These are phyloP conservation scores for Ceriops decandra DNA, from an alignment of 345 rosid species.

Conservation along the genomic window DNA sequence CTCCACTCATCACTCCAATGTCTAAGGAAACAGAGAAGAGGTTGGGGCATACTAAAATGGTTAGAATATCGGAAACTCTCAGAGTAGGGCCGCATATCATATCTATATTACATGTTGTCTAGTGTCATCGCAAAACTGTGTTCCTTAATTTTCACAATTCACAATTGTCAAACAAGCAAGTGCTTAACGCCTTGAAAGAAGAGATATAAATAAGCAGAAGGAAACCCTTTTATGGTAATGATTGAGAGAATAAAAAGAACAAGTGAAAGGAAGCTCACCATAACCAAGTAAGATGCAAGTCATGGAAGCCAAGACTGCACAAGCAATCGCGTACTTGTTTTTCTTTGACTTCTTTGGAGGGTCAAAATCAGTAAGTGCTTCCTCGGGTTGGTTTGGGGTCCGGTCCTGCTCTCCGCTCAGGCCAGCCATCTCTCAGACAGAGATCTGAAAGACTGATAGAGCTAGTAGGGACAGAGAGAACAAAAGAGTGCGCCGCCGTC, in stretches of 20 bases:
- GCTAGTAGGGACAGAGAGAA: not conserved
- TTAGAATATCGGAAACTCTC: no score
- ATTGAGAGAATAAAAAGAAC: not conserved
- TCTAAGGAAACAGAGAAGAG: constrained; percentile 31
- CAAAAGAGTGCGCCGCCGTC: not conserved
- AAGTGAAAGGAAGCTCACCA: constrained; percentile 34
- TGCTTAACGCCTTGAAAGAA: no score
- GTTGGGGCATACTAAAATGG: not conserved
- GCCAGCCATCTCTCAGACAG: constrained; percentile 9
- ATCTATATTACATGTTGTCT: no score
- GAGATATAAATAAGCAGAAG: not conserved
- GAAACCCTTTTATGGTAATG: not conserved
- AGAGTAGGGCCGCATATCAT: no score
- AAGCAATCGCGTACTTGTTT: constrained; percentile 62
- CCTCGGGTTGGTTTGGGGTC: constrained; percentile 10
- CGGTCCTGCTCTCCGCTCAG: constrained; percentile 7
- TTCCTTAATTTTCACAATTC: no score
- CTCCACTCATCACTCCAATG: constrained; percentile 92
- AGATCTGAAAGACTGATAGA: not conserved
- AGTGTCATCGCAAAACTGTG: no score
- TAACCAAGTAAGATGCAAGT: constrained; percentile 79
- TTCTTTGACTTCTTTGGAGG: constrained; percentile 46
- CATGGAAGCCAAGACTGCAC: constrained; percentile 76
- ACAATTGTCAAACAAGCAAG: no score
- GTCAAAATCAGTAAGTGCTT: constrained; percentile 38